A percentile compares a stretch with the other conserved stretches of the same genome.
Evolutionary conservation across 768 basidiomycete species (phyloP).

Genomic region (Tephrocybe sp.): DNA sequence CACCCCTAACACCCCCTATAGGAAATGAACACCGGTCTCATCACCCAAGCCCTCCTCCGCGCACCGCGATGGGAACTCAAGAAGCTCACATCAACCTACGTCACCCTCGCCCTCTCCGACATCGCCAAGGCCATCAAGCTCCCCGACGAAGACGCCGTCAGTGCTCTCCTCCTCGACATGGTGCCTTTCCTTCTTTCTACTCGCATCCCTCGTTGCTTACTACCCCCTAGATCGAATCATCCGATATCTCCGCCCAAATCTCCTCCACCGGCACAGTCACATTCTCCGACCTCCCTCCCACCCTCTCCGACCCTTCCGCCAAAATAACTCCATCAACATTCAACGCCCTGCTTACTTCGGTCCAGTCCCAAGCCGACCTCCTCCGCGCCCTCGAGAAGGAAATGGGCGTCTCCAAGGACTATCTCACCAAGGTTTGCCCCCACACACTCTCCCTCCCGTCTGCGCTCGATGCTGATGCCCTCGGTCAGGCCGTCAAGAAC

Average conservation of each 20-base stretch:
- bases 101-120: conserved; percentile 72
- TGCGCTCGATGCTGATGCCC: not conserved
- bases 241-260: conserved; percentile 69
- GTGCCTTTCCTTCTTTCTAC: conserved; percentile 32
- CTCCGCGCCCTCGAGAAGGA: not conserved
- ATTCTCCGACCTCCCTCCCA: conserved; percentile 64
- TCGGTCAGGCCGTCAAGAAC: not conserved
- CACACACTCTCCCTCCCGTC: not conserved
- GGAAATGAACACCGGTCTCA: conserved; percentile 75
- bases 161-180: conserved; percentile 69
- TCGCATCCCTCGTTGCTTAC: not conserved
- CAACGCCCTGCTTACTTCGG: not conserved
- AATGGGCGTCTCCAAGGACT: not conserved
- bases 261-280: conserved; percentile 71
- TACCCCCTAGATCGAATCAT: conserved; percentile 58
- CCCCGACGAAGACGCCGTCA: conserved; percentile 52
- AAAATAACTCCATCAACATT: not conserved
- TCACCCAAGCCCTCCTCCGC: conserved; percentile 63
- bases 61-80: conserved; percentile 79
- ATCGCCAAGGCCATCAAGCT: conserved; percentile 60
- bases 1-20: conserved; percentile 25
- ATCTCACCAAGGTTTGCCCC: not conserved
- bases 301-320: conserved; percentile 27
- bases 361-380: not conserved
- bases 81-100: conserved; percentile 80